Conservation (phyloP, 1,284 basidiomycete species). For the Rhodotorula sp. region DNA sequence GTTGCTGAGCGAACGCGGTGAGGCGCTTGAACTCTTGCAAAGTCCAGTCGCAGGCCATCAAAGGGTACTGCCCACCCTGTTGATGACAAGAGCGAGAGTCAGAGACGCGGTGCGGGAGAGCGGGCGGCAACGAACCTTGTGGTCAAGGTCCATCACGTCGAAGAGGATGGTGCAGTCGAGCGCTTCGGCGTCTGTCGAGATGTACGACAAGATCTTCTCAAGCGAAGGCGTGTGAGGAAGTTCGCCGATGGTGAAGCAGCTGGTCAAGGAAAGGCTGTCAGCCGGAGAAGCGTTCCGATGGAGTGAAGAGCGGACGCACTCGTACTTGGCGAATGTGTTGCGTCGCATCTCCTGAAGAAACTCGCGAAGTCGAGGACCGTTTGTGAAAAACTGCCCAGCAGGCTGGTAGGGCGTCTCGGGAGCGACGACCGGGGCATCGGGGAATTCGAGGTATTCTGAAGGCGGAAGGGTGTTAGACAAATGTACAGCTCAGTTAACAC, state of each 20-base stretch:
- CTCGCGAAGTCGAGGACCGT: constrained; percentile 64
- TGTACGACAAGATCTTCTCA: constrained; percentile 53
- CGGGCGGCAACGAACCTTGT: not conserved
- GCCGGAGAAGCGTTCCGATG: not conserved
- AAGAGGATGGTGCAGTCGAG: constrained; percentile 66
- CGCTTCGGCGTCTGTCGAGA: constrained; percentile 62
- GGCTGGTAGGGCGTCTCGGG: constrained; percentile 15
- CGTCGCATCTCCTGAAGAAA: constrained; percentile 66
- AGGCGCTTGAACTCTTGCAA: constrained; percentile 61
- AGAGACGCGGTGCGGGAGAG: too few species aligned
- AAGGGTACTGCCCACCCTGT: constrained; percentile 44
- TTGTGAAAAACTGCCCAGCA: constrained; percentile 4
- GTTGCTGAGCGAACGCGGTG: constrained; percentile 58
- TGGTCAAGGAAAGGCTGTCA: constrained; percentile 38
- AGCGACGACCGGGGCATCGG: constrained; percentile 45
- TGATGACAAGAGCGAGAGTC: too few species aligned
- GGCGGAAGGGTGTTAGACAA: not conserved
- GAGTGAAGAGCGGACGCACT: constrained; percentile 48
- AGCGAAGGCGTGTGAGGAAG: constrained; percentile 59
- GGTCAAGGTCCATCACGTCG: constrained; percentile 48
- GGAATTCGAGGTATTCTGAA: constrained; percentile 39
- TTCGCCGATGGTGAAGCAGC: constrained; percentile 66
- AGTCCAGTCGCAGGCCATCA: constrained; percentile 57
- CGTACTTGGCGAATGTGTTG: constrained; percentile 56
- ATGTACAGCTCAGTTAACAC: accelerated